phyloP scores from a whole-genome alignment of 1,284 basidiomycete species.

The Fistulinella staudtii region DNA sequence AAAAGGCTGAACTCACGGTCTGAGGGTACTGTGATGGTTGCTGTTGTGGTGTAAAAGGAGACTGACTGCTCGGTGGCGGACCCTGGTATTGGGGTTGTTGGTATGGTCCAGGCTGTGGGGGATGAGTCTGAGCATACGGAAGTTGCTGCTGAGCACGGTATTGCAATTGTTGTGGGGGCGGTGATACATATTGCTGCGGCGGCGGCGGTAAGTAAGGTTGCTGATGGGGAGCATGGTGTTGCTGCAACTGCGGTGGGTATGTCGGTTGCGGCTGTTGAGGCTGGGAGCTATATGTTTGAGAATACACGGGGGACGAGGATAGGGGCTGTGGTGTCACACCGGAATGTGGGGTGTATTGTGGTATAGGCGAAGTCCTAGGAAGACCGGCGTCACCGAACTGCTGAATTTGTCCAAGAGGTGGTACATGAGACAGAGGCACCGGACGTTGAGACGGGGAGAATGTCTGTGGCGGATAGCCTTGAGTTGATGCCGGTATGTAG shows the following conservation, averaged over 20 bases:
- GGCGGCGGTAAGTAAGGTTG: conserved; percentile 10
- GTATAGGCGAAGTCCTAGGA: conserved; percentile 1
- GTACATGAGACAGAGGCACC: conserved; percentile 11
- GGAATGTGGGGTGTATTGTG: conserved; percentile 16
- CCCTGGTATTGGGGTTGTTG: conserved; percentile 14
- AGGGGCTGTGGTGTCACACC: conserved; percentile 11
- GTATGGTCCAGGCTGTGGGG: conserved; percentile 11
- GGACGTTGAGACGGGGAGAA: conserved; percentile 9
- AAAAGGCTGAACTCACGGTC: conserved; percentile 10
- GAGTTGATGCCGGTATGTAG: conserved; percentile 7
- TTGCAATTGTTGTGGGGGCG: conserved; percentile 9
- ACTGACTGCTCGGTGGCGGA: conserved; percentile 2
- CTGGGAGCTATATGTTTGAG: conserved; percentile 6
- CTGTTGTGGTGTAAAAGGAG: conserved; percentile 3
- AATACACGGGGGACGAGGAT: conserved; percentile 10
- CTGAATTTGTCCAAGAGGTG: conserved; percentile 15
- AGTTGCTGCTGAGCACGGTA: conserved; percentile 15
- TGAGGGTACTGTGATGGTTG: conserved; percentile 43
- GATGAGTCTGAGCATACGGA: conserved; percentile 16
- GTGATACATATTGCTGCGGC: conserved; percentile 10
- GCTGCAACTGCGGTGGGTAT: conserved; percentile 9
- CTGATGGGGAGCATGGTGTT: conserved; percentile 10
- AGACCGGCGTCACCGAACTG: conserved; percentile 9
- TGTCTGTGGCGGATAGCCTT: conserved; percentile 6
- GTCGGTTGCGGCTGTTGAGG: conserved; percentile 11